Evolutionary conservation across 1,139 yeast species (phyloP), one percentile per base, ranked within the genome.

Genomic region (Yamadazyma siamensis): DNA sequence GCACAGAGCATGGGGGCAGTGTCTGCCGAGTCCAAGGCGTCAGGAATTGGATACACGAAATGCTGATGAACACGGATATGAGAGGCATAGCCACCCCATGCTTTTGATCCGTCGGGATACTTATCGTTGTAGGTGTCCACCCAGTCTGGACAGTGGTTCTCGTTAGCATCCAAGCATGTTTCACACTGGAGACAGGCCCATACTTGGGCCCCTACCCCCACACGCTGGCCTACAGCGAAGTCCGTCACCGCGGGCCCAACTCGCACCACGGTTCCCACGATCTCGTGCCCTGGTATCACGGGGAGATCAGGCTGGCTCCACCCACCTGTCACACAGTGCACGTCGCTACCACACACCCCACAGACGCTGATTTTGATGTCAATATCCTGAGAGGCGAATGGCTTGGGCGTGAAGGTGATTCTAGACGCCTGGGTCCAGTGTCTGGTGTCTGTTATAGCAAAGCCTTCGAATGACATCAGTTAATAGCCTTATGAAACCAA

Each of bases 1-100:
- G 80, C 85, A 58, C 86, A 79, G 60, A 78, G 56, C 52, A 79
- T 61, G 15, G 84, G 83, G 11, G 83, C 82, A 16, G 76, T 75
- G 19, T 52, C 50, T 18, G 54, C 59, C 7, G 67, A 47, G 32
- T 58, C 61, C 29, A 74, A 44, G 21, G 46, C 53, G 3, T 68
- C 74, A 19, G 78, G 78, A 29, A 74, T 63, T 19, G 71, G 66
- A 55, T 71, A 69, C 4, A 59, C 64, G 47, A 66, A 66, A 36
- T 61, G 59, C 48, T 69, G 71, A 41, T 71, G 62, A 25, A 66
- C 71, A 43, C 75, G 57, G 29, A 65, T 59, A 44, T 71, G 74
- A 12, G 69, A 58, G 6, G 78, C 65, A 47, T 72, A 73, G n/a
- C 78, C 79, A 47, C 80, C 79, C 46, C 66, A 71, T 13, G 75